These are phyloP conservation scores for Talaromyces rugulosus DNA, from an alignment of 2,329 filamentous ascomycete genomes.

Conservation along the genomic window DNA sequence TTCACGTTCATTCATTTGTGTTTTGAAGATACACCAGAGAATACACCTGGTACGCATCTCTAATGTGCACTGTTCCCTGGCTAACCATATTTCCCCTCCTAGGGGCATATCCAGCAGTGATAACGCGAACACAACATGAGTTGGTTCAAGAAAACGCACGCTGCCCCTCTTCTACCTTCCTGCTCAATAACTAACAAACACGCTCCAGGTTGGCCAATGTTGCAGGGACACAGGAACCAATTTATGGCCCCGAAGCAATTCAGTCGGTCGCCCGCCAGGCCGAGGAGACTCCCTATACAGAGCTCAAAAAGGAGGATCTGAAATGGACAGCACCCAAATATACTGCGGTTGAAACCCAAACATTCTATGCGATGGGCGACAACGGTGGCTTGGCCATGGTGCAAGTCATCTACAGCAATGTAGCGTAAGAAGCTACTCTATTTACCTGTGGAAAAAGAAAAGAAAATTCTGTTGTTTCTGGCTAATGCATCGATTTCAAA, in stretches of 20 bases:
- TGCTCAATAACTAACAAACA: constrained; percentile 6
- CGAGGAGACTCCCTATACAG: constrained; percentile 72
- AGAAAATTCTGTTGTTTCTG: neutral
- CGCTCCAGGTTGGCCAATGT: constrained; percentile 61
- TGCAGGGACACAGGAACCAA: constrained; percentile 91
- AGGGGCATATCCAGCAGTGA: neutral
- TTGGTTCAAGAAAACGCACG: constrained; percentile 60
- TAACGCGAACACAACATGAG: neutral
- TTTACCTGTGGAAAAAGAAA: neutral
- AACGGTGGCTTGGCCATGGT: constrained; percentile 71
- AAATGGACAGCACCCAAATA: constrained; percentile 78
- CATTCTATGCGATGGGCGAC: constrained; percentile 83
- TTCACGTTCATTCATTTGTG: neutral
- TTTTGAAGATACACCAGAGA: neutral
- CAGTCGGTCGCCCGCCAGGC: constrained; percentile 79
- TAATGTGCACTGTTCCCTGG: neutral
- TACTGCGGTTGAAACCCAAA: constrained; percentile 91
- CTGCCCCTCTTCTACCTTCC: neutral
- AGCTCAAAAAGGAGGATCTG: constrained; percentile 70
- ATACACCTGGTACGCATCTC: neutral
- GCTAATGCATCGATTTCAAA: neutral
- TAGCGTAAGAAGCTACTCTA: constrained; percentile 61
- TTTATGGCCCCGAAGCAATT: constrained; percentile 87
- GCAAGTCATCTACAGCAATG: constrained; percentile 97
- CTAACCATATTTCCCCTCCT: neutral